A percentile compares a stretch with the other conserved stretches of the same genome.
phyloP scores from a whole-genome alignment of 139 green algal genomes.

The Haematococcus lacustris region DNA sequence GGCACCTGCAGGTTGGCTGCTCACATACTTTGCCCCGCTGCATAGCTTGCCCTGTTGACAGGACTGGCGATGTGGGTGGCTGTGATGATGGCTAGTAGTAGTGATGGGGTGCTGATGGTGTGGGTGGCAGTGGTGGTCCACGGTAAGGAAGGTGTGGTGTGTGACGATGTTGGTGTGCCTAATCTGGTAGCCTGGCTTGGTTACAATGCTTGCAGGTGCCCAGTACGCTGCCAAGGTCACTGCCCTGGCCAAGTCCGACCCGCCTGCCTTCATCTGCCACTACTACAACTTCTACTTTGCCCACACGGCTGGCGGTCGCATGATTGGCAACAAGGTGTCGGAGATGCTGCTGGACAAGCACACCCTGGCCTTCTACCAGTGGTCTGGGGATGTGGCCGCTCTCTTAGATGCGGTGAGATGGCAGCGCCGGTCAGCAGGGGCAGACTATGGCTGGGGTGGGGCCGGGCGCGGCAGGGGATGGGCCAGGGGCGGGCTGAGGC shows the following conservation, averaged over 20 bases:
- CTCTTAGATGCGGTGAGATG: conserved; percentile 47
- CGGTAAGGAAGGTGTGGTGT: too few species aligned
- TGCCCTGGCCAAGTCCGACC: conserved; percentile 53
- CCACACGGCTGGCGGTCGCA: conserved; percentile 92
- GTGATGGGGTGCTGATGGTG: background rate
- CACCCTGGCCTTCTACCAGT: conserved; percentile 86
- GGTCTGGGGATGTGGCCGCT: conserved; percentile 69
- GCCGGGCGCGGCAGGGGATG: too few species aligned
- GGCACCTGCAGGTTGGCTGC: too few species aligned
- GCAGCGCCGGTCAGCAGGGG: background rate
- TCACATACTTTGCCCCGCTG: too few species aligned
- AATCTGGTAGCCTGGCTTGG: too few species aligned
- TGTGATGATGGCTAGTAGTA: background rate
- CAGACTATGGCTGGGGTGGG: too few species aligned
- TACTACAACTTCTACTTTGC: conserved; percentile 99
- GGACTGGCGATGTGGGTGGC: background rate
- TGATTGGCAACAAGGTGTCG: conserved; percentile 88
- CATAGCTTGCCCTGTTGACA: too few species aligned
- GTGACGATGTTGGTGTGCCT: too few species aligned
- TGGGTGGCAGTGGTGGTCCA: background rate
- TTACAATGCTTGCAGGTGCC: background rate
- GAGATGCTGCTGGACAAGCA: conserved; percentile 66
- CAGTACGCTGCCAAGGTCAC: conserved; percentile 6
- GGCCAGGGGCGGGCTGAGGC: too few species aligned
- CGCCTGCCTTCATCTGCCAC: conserved; percentile 82